Conservation (phyloP, 163 green algal genomes). For the Volvox carteri region DNA sequence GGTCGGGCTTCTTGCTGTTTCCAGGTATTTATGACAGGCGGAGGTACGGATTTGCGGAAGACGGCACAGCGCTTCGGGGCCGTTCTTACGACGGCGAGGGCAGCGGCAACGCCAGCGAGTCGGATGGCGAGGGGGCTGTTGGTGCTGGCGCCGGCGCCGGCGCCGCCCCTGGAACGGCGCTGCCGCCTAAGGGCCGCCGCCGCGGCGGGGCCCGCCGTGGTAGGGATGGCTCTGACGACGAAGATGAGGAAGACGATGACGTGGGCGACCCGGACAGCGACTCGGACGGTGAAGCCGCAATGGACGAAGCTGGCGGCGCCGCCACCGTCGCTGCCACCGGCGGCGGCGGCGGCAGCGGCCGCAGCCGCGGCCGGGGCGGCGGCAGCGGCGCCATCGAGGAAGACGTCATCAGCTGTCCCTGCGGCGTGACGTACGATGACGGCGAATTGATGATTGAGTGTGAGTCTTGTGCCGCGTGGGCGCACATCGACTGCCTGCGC, state of each 20-base stretch:
- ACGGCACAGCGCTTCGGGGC: not conserved
- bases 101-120: constrained; percentile 4
- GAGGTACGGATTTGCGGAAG: constrained; percentile 54
- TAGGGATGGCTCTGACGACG: no score
- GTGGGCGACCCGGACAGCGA: not conserved
- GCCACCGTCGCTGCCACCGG: not conserved
- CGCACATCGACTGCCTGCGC: constrained; percentile 70
- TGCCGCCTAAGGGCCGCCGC: not conserved
- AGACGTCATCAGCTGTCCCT: constrained; percentile 71
- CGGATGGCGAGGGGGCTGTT: not conserved
- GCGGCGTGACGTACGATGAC: constrained; percentile 72
- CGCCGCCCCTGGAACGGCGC: not conserved
- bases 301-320: constrained; percentile 6
- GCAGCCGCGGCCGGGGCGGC: not conserved
- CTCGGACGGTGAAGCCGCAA: not conserved
- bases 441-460: constrained; percentile 80
- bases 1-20: not conserved
- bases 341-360: not conserved
- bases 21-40: constrained; percentile 67
- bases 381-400: constrained; percentile 24
- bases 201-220: not conserved
- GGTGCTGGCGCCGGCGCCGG: constrained; percentile 2
- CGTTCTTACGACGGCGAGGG: constrained; percentile 14
- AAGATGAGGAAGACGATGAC: no score
- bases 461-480: constrained; percentile 75